Evolutionary conservation across 352 stramenopile genomes (phyloP).

Genomic region (Globisporangium megalacanthum): DNA sequence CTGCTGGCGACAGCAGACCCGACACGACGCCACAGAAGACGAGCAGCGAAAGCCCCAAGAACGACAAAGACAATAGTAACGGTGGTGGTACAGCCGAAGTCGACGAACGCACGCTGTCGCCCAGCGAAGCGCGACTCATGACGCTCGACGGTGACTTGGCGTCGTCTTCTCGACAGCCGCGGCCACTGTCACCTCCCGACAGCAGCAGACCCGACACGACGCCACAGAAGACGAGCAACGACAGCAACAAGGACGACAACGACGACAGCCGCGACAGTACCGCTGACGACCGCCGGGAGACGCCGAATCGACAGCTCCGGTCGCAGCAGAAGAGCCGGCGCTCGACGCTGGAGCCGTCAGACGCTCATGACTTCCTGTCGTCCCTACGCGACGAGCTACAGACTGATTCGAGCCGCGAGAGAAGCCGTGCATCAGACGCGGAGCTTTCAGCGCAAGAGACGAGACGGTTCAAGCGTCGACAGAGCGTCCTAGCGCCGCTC

Average conservation of each 20-base stretch:
- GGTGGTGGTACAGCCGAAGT: too few species aligned
- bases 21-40: slow-evolving; percentile 15
- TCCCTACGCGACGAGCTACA: slow-evolving; percentile 22
- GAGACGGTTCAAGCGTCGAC: slow-evolving; percentile 4
- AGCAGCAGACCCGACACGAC: slow-evolving; percentile 5
- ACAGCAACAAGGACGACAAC: not conserved
- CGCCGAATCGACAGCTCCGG: slow-evolving; percentile 1
- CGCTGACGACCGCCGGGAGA: not conserved
- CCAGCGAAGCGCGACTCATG: slow-evolving; percentile 11
- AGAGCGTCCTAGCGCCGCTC: not conserved
- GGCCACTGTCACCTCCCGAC: not conserved
- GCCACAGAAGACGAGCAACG: slow-evolving; percentile 13
- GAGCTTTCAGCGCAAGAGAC: not conserved
- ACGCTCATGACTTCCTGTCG: slow-evolving; percentile 37
- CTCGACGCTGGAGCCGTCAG: slow-evolving; percentile 46
- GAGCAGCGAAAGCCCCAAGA: too few species aligned
- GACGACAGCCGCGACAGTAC: not conserved
- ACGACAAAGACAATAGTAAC: too few species aligned
- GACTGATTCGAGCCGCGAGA: slow-evolving; percentile 3
- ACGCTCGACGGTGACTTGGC: slow-evolving; percentile 7
- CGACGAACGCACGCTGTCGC: slow-evolving; percentile 17
- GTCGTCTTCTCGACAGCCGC: not conserved
- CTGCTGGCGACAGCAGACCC: slow-evolving; percentile 4
- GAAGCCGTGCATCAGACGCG: slow-evolving; percentile 1
- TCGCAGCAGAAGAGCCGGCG: slow-evolving; percentile 18